phyloP scores from a whole-genome alignment of 345 rosid genomes.

The Litchi chinensis region DNA sequence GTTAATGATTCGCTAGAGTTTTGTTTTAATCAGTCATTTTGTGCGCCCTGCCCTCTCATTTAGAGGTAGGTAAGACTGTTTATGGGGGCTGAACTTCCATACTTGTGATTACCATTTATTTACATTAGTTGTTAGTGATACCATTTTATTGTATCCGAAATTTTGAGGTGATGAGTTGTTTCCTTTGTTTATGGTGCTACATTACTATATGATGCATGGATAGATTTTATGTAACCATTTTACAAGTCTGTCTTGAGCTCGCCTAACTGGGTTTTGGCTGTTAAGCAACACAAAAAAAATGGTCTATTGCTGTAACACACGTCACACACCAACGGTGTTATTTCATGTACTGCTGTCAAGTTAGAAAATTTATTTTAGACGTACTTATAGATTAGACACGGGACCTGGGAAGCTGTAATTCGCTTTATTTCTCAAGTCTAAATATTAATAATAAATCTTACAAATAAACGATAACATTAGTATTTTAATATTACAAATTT shows the following conservation, averaged over 20 bases:
- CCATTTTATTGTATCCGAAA: slow-evolving; percentile 12
- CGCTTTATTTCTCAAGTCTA: too few species aligned
- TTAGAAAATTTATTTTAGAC: too few species aligned
- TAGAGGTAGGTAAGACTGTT: slow-evolving; percentile 11
- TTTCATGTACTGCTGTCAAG: too few species aligned
- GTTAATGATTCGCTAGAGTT: slow-evolving; percentile 49
- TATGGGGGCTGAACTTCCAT: not conserved
- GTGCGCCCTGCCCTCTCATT: slow-evolving; percentile 12
- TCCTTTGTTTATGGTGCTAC: not conserved
- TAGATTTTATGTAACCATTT: not conserved
- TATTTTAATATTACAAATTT: too few species aligned
- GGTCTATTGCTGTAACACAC: too few species aligned
- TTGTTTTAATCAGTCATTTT: slow-evolving; percentile 10
- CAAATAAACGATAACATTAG: too few species aligned
- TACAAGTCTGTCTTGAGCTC: not conserved
- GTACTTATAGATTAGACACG: too few species aligned
- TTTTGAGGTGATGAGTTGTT: slow-evolving; percentile 15
- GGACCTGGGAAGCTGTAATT: too few species aligned
- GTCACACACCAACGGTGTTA: too few species aligned
- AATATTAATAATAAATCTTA: too few species aligned
- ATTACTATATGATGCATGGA: not conserved
- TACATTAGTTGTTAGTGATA: slow-evolving; percentile 1
- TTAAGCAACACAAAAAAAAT: too few species aligned
- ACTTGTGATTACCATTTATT: slow-evolving; percentile 5
- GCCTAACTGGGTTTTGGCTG: not conserved